Evolutionary conservation across 2,329 filamentous ascomycete genomes (phyloP).

Genomic region (Exutisphaerella laricina): DNA sequence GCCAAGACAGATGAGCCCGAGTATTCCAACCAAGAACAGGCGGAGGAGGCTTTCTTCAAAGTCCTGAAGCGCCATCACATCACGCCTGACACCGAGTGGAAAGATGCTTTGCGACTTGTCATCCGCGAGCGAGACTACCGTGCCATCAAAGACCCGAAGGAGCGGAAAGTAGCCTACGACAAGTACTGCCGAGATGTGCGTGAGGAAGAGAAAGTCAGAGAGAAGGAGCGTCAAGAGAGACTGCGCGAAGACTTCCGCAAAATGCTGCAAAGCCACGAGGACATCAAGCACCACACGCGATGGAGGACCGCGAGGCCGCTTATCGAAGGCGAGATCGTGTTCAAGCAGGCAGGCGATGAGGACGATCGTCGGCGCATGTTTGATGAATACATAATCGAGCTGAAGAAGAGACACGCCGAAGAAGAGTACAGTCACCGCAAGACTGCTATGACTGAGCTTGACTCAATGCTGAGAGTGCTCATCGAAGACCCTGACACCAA

Average conservation of each 20-base stretch:
- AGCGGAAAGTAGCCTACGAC: conserved; percentile 85
- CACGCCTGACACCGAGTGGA: conserved; percentile 88
- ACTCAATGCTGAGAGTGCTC: conserved; percentile 69
- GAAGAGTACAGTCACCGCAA: conserved; percentile 66
- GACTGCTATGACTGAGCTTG: conserved; percentile 77
- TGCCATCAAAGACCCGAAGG: conserved; percentile 85
- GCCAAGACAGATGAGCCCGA: conserved; percentile 51
- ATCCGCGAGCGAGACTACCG: conserved; percentile 91
- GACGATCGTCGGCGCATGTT: conserved; percentile 83
- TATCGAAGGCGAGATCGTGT: conserved; percentile 91
- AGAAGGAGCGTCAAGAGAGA: conserved; percentile 87
- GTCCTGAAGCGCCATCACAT: conserved; percentile 78
- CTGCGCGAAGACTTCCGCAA: conserved; percentile 88
- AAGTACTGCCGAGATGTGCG: conserved; percentile 90
- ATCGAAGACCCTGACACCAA: conserved; percentile 88
- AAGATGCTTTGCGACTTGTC: conserved; percentile 76
- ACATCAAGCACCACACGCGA: conserved; percentile 93
- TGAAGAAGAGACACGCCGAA: conserved; percentile 76
- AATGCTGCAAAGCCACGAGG: conserved; percentile 93
- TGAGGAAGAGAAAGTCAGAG: conserved; percentile 86
- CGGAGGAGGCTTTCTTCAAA: conserved; percentile 88
- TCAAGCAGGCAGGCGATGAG: conserved; percentile 83
- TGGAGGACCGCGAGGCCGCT: conserved; percentile 96
- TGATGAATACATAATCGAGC: conserved; percentile 81
- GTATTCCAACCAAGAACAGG: conserved; percentile 75